Base-by-base conservation (phyloP, 345 rosid species). In the Alliaria petiolata region DNA sequence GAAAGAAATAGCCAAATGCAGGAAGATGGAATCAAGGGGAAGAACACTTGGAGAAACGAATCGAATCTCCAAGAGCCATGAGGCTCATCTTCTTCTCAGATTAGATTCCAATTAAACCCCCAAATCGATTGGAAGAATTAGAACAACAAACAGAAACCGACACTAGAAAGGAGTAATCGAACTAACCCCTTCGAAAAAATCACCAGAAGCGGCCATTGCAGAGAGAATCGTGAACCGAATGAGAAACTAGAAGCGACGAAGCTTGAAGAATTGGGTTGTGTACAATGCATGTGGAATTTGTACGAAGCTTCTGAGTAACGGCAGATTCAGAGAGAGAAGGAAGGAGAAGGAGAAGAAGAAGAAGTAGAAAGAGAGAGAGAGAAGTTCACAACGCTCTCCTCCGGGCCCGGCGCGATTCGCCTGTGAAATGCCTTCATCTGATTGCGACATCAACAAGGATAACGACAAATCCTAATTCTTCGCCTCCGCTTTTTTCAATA, bases 361-460 rank as follows among this genome's bases (percentile, higher is more conserved):
- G 59, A 22, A 25, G 17, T 7, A 34, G 0, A 33, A 38, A 46
- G 44, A 17, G 55, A 28, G 47, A n/a, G 46, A 67, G 56, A 20
- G 14, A 46, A 36, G 44, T 42, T 34, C 14, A 33, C 2, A 55
- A 17, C 30, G 56, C 49, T 73, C 36, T 47, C 49, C 49, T 47
- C 60, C 28, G 61, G 53, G 62, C 38, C 74, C 70, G 70, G 65
- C 62, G 78, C 69, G 78, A 78, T 80, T 77, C 43, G 80, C 69
- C 86, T 77, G 74, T 70, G 69, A 79, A n/a, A 58, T 56, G 42
- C 15, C 14, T 57, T 59, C 45, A 59, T 50, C 49, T 71, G 86
- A 79, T 55, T 61, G 70, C 69, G 81, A 82, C 82, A 50, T 59
- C 43, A 26, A 45, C 39, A 4, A 17, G 12, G 59, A 74, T 76